Evolutionary conservation across 106 monocot species (phyloP).

Genomic region (Dendrobium huoshanense): DNA sequence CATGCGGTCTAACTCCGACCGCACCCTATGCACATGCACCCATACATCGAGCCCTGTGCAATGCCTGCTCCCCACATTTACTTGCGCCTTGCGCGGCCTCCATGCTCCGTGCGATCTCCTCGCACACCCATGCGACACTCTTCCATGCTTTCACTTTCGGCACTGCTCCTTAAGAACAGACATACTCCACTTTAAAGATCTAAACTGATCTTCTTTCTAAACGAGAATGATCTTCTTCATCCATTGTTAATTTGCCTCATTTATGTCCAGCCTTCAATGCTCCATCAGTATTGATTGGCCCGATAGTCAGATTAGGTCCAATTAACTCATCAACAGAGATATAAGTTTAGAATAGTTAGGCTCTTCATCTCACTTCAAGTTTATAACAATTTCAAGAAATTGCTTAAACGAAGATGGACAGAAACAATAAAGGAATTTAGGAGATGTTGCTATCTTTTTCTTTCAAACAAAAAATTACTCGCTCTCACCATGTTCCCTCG

Average conservation of each 20-base stretch:
- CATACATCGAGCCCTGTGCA: too few relatives aligned
- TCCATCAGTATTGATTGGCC: conserved; percentile 79
- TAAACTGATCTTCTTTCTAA: conserved; percentile 48
- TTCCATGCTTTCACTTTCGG: too few relatives aligned
- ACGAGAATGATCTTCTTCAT: conserved; percentile 63
- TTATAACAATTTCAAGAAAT: conserved; percentile 77
- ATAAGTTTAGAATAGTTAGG: conserved; percentile 73
- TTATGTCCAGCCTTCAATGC: conserved; percentile 91
- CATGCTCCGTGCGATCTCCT: too few relatives aligned
- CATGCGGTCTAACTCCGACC: too few relatives aligned
- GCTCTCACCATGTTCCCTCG: conserved; percentile 63
- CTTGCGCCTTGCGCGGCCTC: too few relatives aligned
- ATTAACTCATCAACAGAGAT: conserved; percentile 63
- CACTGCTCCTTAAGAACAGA: too few relatives aligned
- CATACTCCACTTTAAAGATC: too few relatives aligned
- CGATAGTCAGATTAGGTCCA: conserved; percentile 64
- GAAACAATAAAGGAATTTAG: conserved; percentile 57
- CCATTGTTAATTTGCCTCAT: conserved; percentile 46
- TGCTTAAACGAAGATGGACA: conserved; percentile 70
- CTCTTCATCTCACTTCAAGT: conserved; percentile 82
- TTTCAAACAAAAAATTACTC: conserved; percentile 80
- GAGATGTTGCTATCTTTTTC: conserved; percentile 79
- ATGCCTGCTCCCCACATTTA: too few relatives aligned
- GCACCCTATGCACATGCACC: too few relatives aligned
- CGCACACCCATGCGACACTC: too few relatives aligned